These are phyloP conservation scores for Arthrobotrys iridis DNA, from an alignment of 2,329 filamentous ascomycete species.

Conservation along the genomic window DNA sequence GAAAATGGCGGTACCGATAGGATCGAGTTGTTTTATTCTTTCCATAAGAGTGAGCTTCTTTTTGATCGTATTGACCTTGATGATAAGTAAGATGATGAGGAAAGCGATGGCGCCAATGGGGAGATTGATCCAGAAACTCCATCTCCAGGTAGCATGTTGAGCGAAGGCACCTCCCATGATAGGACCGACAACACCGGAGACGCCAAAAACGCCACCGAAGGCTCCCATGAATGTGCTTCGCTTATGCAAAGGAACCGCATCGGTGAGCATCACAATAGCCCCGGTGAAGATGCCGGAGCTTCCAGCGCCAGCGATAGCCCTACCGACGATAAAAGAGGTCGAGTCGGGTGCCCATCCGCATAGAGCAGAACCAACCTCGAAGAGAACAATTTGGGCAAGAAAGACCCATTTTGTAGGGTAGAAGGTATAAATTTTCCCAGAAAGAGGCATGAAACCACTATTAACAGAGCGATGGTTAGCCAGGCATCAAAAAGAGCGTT, in stretches of 20 bases:
- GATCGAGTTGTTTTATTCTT: constrained; percentile 68
- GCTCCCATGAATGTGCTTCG: constrained; percentile 58
- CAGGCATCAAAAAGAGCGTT: too few relatives aligned
- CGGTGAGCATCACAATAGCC: constrained; percentile 64
- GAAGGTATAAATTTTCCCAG: constrained; percentile 63
- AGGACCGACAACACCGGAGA: constrained; percentile 65
- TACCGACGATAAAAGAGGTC: constrained; percentile 67
- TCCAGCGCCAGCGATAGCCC: constrained; percentile 67
- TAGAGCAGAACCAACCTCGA: constrained; percentile 64
- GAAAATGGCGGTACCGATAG: constrained; percentile 70
- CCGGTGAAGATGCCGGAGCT: constrained; percentile 67
- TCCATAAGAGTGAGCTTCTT: constrained; percentile 59
- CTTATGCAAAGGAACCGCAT: constrained; percentile 58
- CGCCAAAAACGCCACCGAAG: constrained; percentile 64
- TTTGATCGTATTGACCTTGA: constrained; percentile 60
- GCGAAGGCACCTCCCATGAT: constrained; percentile 65
- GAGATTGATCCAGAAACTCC: constrained; percentile 71
- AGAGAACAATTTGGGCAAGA: constrained; percentile 47
- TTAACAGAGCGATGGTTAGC: neutral
- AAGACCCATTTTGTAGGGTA: constrained; percentile 60
- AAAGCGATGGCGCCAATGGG: constrained; percentile 68
- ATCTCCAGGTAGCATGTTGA: constrained; percentile 64
- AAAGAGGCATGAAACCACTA: constrained; percentile 61
- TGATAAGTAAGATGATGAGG: constrained; percentile 66
- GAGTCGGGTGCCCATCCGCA: constrained; percentile 68